These are phyloP conservation scores for Lachnellula cervina DNA, from an alignment of 2,329 filamentous ascomycete genomes.

Conservation along the genomic window DNA sequence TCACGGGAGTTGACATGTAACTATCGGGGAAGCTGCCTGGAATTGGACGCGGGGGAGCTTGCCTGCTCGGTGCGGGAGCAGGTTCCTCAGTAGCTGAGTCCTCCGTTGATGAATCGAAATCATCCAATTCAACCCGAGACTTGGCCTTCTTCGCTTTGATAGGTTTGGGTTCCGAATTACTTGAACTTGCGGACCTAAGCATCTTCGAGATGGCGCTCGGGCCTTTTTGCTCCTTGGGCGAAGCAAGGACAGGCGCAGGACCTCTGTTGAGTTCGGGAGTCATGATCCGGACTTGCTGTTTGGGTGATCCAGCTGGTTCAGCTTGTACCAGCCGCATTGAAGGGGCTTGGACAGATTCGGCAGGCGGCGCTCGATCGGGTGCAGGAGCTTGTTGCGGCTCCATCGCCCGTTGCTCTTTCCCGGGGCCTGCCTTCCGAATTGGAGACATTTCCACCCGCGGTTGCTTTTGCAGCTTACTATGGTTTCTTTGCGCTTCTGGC, in stretches of 20 bases:
- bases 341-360: conserved; percentile 24
- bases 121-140: conserved; percentile 62
- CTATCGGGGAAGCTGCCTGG: conserved; percentile 34
- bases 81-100: conserved; percentile 33
- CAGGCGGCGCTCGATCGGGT: conserved; percentile 24
- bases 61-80: conserved; percentile 18
- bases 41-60: conserved; percentile 24
- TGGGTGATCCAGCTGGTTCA: conserved; percentile 20
- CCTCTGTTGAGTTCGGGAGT: conserved; percentile 34
- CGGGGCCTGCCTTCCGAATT: conserved; percentile 17
- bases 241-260: conserved; percentile 34
- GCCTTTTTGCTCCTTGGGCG: conserved; percentile 39
- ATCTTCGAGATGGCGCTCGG: conserved; percentile 40
- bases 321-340: conserved; percentile 30
- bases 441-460: conserved; percentile 30
- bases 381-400: conserved; percentile 24
- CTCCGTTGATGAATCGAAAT: conserved; percentile 52
- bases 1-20: conserved; percentile 23
- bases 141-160: conserved; percentile 56
- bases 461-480: conserved; percentile 68
- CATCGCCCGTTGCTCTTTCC: conserved; percentile 18
- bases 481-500: conserved; percentile 45
- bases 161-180: conserved; percentile 44
- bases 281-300: conserved; percentile 28
- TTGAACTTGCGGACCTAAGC: conserved; percentile 36